Evolutionary conservation across 108 stramenopile genomes (phyloP), one percentile per base, ranked within the genome.

Genomic region (Skeletonema potamos): DNA sequence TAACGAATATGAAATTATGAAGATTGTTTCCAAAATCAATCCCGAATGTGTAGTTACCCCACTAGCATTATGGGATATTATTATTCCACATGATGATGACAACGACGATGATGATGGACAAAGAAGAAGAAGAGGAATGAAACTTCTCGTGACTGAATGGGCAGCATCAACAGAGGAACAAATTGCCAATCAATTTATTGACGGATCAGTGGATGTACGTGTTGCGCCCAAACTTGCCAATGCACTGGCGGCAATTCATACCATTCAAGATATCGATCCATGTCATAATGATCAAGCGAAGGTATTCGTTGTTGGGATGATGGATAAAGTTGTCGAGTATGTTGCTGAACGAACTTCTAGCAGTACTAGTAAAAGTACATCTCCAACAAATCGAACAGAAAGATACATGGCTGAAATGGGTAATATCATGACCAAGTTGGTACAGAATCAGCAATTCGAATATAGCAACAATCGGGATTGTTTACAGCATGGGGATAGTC

Each of bases 81-180:
- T n/a, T n/a, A n/a, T n/a, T n/a, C n/a, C n/a, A n/a, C n/a, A n/a
- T n/a, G n/a, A n/a, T n/a, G n/a, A n/a, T n/a, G n/a, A n/a, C n/a
- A n/a, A n/a, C n/a, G n/a, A n/a, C n/a, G n/a, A n/a, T n/a, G n/a
- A n/a, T n/a, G n/a, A n/a, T n/a, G n/a, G n/a, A n/a, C n/a, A n/a
- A 66, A 15, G 56, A 72, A 0, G 81, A 84, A 22, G 71, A 70
- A 39, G 57, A 68, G 27, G 70, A 33, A 82, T 82, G 81, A 85
- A 85, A 46, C 34, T 85, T 24, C 51, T 87, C 17, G 76, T 85
- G 10, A 74, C 75, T 0, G 79, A 85, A 39, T 85, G 79, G 82
- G 72, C 82, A 1, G 64, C n/a, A n/a, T n/a, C 58, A 2, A 59
- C 69, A 10, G 74, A 86, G 30, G 79, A 81, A 62, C 82, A 83